Evolutionary conservation across 139 green algal genomes (phyloP), one percentile per base, ranked within the genome.

Genomic region (Chlamydomonas eustigma): DNA sequence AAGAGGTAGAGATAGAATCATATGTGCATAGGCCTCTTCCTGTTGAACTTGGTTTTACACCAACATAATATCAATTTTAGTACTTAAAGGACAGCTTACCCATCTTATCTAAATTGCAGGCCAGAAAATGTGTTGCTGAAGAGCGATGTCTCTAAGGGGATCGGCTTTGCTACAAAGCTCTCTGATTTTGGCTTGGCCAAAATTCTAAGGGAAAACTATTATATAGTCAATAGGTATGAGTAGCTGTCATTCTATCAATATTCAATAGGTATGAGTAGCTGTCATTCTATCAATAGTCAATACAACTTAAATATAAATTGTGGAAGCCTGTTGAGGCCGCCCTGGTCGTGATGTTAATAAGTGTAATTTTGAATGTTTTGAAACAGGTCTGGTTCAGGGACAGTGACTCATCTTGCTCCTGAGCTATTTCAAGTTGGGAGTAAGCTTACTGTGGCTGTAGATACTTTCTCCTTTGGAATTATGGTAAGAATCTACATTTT

Each of bases 391-490:
- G 86, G 86, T 50, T 81, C 63, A 25, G 86, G 86, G 2, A 90
- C 86, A 32, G 83, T 90, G 8, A 90, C 86, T 24, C 86, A 90
- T 79, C 63, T 90, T 36, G 86, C 86, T 3, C 86, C 86, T 1
- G 86, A 90, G 83, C 78, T 90, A 38, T 88, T 90, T 78, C 86
- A 87, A 80, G 82, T 87, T n/a, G 85, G 85, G 70, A 82, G 68
- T 66, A 88, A 88, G 76, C 78, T 90, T 2, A 90, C 86, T 1
- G 83, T 82, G n/a, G 84, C 78, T 18, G 86, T 90, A 24, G 86
- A 90, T 73, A 83, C 86, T 4, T 88, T 87, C 74, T 86, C 80
- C 37, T 90, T 90, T 72, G 85, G 77, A 32, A 83, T 78, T 73
- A 83, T 79, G 71, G 69, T 64, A 28, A 31, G 39, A 38, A 5